A percentile compares a stretch with the other conserved stretches of the same genome.
These are phyloP conservation scores for Colletotrichum limetticola DNA, from an alignment of 2,329 filamentous ascomycete genomes.

Conservation along the genomic window DNA sequence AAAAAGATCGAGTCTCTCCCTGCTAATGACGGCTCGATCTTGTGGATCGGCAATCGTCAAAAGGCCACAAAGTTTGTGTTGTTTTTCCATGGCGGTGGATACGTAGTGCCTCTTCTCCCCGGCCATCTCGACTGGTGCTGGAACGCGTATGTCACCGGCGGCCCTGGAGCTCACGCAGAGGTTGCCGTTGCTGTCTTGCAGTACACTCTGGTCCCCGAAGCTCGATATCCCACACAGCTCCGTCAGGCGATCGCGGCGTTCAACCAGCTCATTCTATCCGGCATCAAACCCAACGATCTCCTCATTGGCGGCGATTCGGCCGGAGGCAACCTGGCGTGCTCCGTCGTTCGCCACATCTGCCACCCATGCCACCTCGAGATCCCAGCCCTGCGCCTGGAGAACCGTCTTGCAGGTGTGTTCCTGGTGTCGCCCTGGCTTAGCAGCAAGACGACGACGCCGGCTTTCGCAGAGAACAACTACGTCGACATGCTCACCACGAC, in stretches of 20 bases:
- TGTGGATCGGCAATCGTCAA: conserved; percentile 44
- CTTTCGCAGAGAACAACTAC: conserved; percentile 41
- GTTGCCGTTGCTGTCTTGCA: conserved; percentile 34
- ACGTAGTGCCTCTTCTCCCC: conserved; percentile 35
- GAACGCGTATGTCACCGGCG: conserved; percentile 38
- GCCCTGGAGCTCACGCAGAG: conserved; percentile 9
- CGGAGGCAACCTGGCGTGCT: conserved; percentile 47
- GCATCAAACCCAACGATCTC: conserved; percentile 44
- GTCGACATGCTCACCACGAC: conserved; percentile 47
- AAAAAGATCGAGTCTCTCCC: conserved; percentile 22
- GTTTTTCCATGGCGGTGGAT: conserved; percentile 46
- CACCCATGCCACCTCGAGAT: conserved; percentile 42
- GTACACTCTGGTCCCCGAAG: conserved; percentile 33
- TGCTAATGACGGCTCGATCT: conserved; percentile 33
- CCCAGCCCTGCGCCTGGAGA: conserved; percentile 38
- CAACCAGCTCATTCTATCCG: conserved; percentile 42
- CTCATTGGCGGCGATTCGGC: conserved; percentile 50
- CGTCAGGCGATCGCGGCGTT: conserved; percentile 41
- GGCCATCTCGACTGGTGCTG: conserved; percentile 43
- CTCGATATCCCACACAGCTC: conserved; percentile 31
- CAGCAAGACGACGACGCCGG: conserved; percentile 32
- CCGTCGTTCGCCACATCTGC: conserved; percentile 46
- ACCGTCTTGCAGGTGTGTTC: conserved; percentile 44
- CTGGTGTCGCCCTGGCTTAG: conserved; percentile 47
- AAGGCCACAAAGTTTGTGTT: conserved; percentile 41